A percentile compares a stretch with the other conserved stretches of the same genome.
phyloP scores from a whole-genome alignment of 164 flowering plant species.

The Nelumbo lutea region DNA sequence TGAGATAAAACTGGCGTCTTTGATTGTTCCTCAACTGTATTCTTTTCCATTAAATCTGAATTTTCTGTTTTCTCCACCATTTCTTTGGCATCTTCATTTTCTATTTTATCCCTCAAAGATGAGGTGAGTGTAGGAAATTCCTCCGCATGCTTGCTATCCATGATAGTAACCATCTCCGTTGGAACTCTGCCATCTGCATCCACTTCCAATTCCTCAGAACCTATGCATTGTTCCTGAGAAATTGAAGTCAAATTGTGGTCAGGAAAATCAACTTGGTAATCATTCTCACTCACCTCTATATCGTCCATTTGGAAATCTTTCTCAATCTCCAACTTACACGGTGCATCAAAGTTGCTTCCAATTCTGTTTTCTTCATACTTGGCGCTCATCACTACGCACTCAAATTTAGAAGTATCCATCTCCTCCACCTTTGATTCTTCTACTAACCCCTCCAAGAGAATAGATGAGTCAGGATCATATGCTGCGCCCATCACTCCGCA shows the following conservation, averaged over 20 bases:
- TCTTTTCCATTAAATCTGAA: background rate
- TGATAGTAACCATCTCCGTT: slow-evolving; percentile 5
- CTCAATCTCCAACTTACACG: slow-evolving; percentile 2
- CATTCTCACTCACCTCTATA: slow-evolving; percentile 12
- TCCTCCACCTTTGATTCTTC: no score
- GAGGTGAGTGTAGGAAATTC: background rate
- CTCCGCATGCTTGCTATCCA: slow-evolving; percentile 10
- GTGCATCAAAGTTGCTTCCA: background rate
- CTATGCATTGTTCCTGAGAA: background rate
- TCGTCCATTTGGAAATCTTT: slow-evolving; percentile 12
- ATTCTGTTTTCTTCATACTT: slow-evolving; percentile 9
- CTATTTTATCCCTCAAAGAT: background rate
- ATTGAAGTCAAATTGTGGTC: slow-evolving; percentile 8
- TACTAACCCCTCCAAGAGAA: no score
- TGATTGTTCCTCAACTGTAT: background rate
- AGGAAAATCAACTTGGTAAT: slow-evolving; percentile 3
- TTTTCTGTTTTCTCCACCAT: slow-evolving; percentile 7
- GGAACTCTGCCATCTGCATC: slow-evolving; percentile 10
- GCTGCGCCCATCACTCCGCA: no score
- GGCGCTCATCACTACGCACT: background rate
- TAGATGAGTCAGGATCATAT: no score
- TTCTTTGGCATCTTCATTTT: background rate
- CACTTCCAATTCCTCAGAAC: slow-evolving; percentile 7
- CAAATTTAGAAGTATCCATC: background rate
- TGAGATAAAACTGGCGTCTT: background rate